Evolutionary conservation across 257 asterid species (phyloP).

Genomic region (Gentiana dahurica): DNA sequence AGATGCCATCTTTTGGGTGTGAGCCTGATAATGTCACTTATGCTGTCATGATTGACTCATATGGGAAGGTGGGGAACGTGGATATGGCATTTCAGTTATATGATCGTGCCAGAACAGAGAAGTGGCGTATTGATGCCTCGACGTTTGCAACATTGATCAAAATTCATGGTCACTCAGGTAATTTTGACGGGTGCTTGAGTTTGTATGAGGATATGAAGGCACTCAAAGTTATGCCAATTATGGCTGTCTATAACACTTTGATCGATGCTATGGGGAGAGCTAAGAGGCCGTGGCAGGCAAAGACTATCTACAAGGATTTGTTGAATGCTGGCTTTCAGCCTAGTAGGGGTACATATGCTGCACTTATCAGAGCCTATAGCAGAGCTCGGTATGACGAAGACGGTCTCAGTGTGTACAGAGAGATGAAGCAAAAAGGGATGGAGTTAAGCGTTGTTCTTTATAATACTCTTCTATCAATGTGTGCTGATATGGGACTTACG

Average conservation of each 20-base stretch:
- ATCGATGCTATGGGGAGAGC: slow-evolving; percentile 98
- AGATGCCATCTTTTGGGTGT: slow-evolving; percentile 57
- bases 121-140: slow-evolving; percentile 72
- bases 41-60: slow-evolving; percentile 78
- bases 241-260: slow-evolving; percentile 55
- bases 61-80: slow-evolving; percentile 66
- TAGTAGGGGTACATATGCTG: slow-evolving; percentile 68
- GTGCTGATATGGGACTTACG: slow-evolving; percentile 69
- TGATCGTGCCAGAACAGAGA: slow-evolving; percentile 73
- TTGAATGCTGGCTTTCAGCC: slow-evolving; percentile 45
- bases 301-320: slow-evolving; percentile 62
- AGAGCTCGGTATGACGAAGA: slow-evolving; percentile 70
- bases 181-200: slow-evolving; percentile 89
- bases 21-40: slow-evolving; percentile 67
- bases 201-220: slow-evolving; percentile 92
- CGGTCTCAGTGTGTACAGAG: slow-evolving; percentile 55
- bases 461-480: slow-evolving; percentile 68
- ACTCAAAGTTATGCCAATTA: slow-evolving; percentile 47
- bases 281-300: slow-evolving; percentile 91
- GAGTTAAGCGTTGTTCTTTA: slow-evolving; percentile 53
- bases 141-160: slow-evolving; percentile 65
- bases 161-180: slow-evolving; percentile 55
- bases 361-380: slow-evolving; percentile 61
- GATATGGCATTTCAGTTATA: slow-evolving; percentile 67
- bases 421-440: slow-evolving; percentile 80